Evolutionary conservation across 2,329 filamentous ascomycete species (phyloP), one percentile per base, ranked within the genome.

Genomic region (Colletotrichum karsti): DNA sequence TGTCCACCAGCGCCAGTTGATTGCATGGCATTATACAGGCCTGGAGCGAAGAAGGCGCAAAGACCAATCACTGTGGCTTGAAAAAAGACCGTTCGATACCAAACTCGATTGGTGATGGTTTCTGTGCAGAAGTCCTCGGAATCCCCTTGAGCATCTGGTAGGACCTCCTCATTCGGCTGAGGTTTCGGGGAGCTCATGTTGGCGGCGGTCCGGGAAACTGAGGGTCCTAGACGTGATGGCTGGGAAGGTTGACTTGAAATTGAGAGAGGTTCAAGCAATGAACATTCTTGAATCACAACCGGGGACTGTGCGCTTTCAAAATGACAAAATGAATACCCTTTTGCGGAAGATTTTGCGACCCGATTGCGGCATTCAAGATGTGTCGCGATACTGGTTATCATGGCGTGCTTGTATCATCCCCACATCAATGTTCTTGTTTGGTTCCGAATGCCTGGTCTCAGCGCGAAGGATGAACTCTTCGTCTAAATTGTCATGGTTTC

Each of bases 1-100:
- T 74, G 71, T 1, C 75, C 75, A 18, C 74, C 75, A 28, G 75
- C 75, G 7, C 74, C 74, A n/a, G 74, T 73, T 2, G 73, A 75
- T 24, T 76, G 70, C 74, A 77, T 77, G 9, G 74, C 75, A 55
- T 77, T 77, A 70, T 74, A 76, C 7, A 77, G 67, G 0, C 75
- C 75, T 1, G 75, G 76, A 1, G 75, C 76, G 7, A 73, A 63
- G 57, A 77, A 76, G 0, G 74, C 75, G 9, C 71, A 71, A 20
- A 73, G 64, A 1, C 72, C 72, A 12, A 74, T 72, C 7, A 76
- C 67, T 3, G 73, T 74, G 6, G 74, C 73, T 28, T 76, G 73
- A 57, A 75, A 76, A 51, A 77, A 76, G 5, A 76, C 73, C 13
- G 73, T 72, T 9, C 72, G 64, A 24, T 66, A 73, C 75, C 74